Evolutionary conservation across 192 early-diverging fungal genomes (phyloP), one percentile per base, ranked within the genome.

Genomic region (Diversispora eburnea): DNA sequence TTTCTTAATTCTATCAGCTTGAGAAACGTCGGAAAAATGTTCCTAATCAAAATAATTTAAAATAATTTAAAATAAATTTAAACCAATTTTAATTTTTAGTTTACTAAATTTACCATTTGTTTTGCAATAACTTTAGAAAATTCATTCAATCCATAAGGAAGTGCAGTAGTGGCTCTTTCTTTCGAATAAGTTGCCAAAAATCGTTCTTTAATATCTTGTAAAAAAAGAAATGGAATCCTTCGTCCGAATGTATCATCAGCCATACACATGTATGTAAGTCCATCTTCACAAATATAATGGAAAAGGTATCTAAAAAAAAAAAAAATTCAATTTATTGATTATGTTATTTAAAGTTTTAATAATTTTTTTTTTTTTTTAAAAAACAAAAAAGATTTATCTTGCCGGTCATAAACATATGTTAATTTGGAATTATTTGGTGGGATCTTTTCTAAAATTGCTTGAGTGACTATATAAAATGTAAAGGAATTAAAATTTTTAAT

Each of bases 351-450:
- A 54, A 13, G 12, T 10, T 54, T 54, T 54, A 54, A 54, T 54
- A 54, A 7, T 54, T 54, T 9, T 52, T 3, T 3, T 3, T 15
- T 5, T 17, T 71, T 51, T n/a, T 42, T 15, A 66, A 20, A 55
- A 33, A n/a, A 33, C 46, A 19, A 7, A 33, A 48, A 8, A 19
- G 61, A 47, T 49, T 51, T 9, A 25, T 19, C 66, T 73, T 83
- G 88, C 87, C 87, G 77, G 82, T 97, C 95, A 77, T 95, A 95
- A 39, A 94, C 92, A 76, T 94, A 97, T 4, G 95, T 94, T 60
- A 97, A 81, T 76, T 95, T 94, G 43, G 92, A 92, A 80, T 97
- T 91, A 77, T 91, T 93, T 42, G 93, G 90, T 7, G 94, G 92
- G 47, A 97, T 92, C 77, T 94, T 93, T 65, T 90, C 91, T 13